Evolutionary conservation across 306 rosid species (phyloP).

Genomic region (Glycine soja): DNA sequence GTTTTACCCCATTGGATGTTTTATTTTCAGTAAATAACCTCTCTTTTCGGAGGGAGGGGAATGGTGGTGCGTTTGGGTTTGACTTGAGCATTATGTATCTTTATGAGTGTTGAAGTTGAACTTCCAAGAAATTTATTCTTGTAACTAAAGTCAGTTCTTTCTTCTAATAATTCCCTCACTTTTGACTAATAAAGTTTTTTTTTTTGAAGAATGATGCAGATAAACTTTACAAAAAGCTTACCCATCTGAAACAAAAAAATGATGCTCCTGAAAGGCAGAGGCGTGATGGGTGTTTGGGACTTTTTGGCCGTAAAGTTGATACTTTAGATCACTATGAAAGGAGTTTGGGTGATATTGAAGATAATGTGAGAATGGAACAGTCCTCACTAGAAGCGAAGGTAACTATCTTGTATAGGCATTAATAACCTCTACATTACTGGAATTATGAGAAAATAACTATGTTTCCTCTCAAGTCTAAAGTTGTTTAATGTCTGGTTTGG

Average conservation of each 20-base stretch:
- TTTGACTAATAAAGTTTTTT: constrained; percentile 23
- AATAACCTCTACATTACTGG: constrained; percentile 10
- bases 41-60: constrained; percentile 7
- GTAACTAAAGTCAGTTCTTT: constrained; percentile 4
- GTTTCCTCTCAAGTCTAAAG: neutral
- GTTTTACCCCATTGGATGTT: too few species aligned
- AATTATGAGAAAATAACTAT: constrained; percentile 7
- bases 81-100: neutral
- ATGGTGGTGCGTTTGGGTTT: neutral
- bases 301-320: constrained; percentile 67
- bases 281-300: constrained; percentile 70
- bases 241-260: constrained; percentile 51
- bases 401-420: constrained; percentile 27
- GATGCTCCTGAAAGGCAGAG: constrained; percentile 52
- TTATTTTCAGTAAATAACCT: neutral
- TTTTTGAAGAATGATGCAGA: constrained; percentile 72
- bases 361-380: constrained; percentile 73
- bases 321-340: constrained; percentile 61
- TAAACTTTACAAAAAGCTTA: constrained; percentile 64
- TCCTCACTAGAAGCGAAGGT: constrained; percentile 70
- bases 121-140: constrained; percentile 12
- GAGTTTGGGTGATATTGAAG: constrained; percentile 70
- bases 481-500: constrained; percentile 6
- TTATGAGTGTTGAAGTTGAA: constrained; percentile 16
- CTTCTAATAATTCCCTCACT: constrained; percentile 3